Conservation (phyloP, 306 rosid genomes). For the Quercus ilex region DNA sequence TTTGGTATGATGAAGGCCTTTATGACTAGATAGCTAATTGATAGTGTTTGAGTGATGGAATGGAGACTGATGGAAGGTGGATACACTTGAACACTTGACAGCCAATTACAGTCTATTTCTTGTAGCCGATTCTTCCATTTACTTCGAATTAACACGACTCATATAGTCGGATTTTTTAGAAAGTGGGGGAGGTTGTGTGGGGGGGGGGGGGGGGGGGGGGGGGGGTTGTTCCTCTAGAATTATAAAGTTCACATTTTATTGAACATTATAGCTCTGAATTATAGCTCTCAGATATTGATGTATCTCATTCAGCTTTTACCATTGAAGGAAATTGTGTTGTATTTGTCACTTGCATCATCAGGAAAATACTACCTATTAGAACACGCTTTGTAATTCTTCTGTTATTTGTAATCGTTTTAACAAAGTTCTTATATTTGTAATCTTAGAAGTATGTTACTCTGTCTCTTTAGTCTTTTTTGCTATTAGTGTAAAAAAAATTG, state of each 20-base stretch:
- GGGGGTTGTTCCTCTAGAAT: neutral
- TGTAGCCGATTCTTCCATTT: conserved; percentile 13
- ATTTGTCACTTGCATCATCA: neutral
- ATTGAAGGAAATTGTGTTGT: neutral
- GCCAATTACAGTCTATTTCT: conserved; percentile 6
- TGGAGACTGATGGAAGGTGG: neutral
- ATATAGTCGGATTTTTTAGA: neutral
- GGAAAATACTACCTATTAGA: neutral
- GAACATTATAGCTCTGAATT: neutral
- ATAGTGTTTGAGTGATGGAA: neutral
- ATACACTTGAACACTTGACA: neutral
- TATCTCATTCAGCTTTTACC: neutral
- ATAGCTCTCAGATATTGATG: neutral
- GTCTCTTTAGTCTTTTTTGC: too few relatives aligned
- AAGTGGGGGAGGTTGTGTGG: too few relatives aligned
- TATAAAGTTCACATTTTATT: neutral
- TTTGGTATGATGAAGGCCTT: conserved; percentile 83
- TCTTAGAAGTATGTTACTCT: neutral
- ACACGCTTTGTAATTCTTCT: neutral
- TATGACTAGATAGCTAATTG: conserved; percentile 46
- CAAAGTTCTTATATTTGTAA: neutral
- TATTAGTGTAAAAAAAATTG: too few relatives aligned
- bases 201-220: too few relatives aligned
- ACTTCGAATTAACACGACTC: neutral
- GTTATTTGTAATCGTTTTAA: neutral